These are phyloP conservation scores for Calocybe indica DNA, from an alignment of 768 basidiomycete genomes.

Conservation along the genomic window DNA sequence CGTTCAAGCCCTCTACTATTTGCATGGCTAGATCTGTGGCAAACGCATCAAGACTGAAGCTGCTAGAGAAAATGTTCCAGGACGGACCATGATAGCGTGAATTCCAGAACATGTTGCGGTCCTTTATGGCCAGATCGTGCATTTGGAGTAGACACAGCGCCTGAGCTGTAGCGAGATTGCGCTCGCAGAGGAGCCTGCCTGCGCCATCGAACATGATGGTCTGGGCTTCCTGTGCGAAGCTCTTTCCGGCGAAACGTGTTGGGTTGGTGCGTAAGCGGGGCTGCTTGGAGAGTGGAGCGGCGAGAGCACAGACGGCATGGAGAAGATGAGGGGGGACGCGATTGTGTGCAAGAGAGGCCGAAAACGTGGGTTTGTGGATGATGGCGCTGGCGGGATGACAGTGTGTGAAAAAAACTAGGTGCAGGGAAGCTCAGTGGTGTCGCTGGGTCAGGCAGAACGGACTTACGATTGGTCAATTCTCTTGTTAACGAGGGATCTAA, in stretches of 20 bases:
- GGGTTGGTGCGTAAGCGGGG: constrained; percentile 52
- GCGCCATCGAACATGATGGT: constrained; percentile 68
- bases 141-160: constrained; percentile 68
- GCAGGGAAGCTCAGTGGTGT: constrained; percentile 8
- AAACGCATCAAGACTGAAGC: constrained; percentile 17
- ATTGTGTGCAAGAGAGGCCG: constrained; percentile 57
- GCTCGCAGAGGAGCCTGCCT: constrained; percentile 55
- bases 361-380: constrained; percentile 76
- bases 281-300: constrained; percentile 70
- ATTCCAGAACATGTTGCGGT: constrained; percentile 29
- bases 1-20: constrained; percentile 61
- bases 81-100: constrained; percentile 45
- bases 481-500: constrained; percentile 61
- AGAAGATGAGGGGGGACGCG: constrained; percentile 67
- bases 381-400: constrained; percentile 73
- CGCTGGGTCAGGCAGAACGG: constrained; percentile 6
- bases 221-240: constrained; percentile 56
- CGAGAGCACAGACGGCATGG: constrained; percentile 70
- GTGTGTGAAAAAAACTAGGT: constrained; percentile 74
- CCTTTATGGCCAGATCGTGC: constrained; percentile 50
- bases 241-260: constrained; percentile 48
- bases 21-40: constrained; percentile 54
- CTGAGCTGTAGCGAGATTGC: constrained; percentile 68
- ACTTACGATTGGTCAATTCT: constrained; percentile 70
- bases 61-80: too few species aligned